Percentiles rank a stretch among this genome's conserved stretches.
phyloP scores from a whole-genome alignment of 768 basidiomycete species.

The Termitomyces sp. region DNA sequence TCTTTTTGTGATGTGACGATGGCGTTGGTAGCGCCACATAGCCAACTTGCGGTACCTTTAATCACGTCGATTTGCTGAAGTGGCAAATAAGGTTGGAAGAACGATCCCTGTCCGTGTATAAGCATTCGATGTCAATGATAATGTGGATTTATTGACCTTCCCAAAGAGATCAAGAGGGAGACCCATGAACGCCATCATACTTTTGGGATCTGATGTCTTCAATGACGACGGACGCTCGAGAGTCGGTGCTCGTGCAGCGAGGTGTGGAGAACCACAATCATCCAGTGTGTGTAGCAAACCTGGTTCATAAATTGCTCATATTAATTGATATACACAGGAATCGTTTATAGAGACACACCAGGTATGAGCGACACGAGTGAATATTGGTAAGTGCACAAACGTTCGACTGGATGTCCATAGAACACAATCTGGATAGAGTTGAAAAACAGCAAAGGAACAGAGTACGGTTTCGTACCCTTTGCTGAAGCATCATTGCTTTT shows the following conservation, averaged over 20 bases:
- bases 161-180: conserved; percentile 94
- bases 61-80: conserved; percentile 92
- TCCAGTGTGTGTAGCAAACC: conserved; percentile 85
- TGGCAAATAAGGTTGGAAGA: conserved; percentile 97
- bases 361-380: conserved; percentile 92
- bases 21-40: conserved; percentile 93
- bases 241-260: conserved; percentile 60
- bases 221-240: conserved; percentile 69
- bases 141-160: conserved; percentile 42
- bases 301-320: conserved; percentile 18
- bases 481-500: conserved; percentile 92
- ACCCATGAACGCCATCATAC: conserved; percentile 88
- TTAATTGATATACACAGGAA: not conserved
- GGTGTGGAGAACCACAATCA: conserved; percentile 86
- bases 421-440: conserved; percentile 77
- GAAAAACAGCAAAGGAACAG: not conserved
- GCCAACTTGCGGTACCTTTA: conserved; percentile 74
- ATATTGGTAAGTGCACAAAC: conserved; percentile 95
- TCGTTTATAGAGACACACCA: conserved; percentile 38
- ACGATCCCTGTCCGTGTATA: conserved; percentile 60
- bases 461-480: conserved; percentile 51
- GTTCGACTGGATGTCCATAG: conserved; percentile 94
- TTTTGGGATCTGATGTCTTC: conserved; percentile 83
- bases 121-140: not conserved
- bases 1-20: conserved; percentile 93